Percentiles rank a stretch among this genome's conserved stretches.
These are phyloP conservation scores for Pichia sp. DNA, from an alignment of 1,139 yeast genomes.

Conservation along the genomic window DNA sequence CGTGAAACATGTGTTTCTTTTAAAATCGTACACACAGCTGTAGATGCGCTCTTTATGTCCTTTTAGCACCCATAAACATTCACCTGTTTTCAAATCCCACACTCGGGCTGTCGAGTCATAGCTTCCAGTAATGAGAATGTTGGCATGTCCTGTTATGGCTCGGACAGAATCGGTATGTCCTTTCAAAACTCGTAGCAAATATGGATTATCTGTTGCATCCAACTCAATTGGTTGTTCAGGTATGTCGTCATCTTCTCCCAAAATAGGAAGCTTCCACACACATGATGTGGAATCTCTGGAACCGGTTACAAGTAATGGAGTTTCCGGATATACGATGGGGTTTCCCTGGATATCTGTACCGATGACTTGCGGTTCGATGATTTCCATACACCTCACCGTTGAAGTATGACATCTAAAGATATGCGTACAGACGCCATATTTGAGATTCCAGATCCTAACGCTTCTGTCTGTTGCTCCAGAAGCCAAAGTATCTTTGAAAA, in stretches of 20 bases:
- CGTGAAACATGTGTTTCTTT: slow-evolving; percentile 73
- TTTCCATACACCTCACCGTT: slow-evolving; percentile 85
- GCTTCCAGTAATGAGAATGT: slow-evolving; percentile 79
- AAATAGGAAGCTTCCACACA: slow-evolving; percentile 79
- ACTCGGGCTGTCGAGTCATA: slow-evolving; percentile 88
- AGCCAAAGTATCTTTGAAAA: slow-evolving; percentile 72
- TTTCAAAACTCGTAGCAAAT: slow-evolving; percentile 60
- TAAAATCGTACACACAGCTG: slow-evolving; percentile 73
- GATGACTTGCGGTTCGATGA: slow-evolving; percentile 56
- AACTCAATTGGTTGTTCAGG: slow-evolving; percentile 26
- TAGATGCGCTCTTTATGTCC: slow-evolving; percentile 89
- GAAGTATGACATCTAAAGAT: slow-evolving; percentile 87
- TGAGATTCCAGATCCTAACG: slow-evolving; percentile 84
- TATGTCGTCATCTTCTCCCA: slow-evolving; percentile 32
- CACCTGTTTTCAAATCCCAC: slow-evolving; percentile 77
- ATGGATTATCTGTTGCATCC: slow-evolving; percentile 48
- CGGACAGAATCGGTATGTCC: slow-evolving; percentile 90
- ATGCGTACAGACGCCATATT: slow-evolving; percentile 70
- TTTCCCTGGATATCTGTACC: slow-evolving; percentile 56
- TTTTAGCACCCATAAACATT: slow-evolving; percentile 61
- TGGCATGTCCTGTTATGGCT: slow-evolving; percentile 81
- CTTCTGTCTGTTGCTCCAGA: slow-evolving; percentile 91
- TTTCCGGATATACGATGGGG: slow-evolving; percentile 53
- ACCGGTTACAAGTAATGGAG: slow-evolving; percentile 73
- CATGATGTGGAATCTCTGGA: slow-evolving; percentile 85